phyloP scores from a whole-genome alignment of 2,329 filamentous ascomycete species.

The Fusarium irregulare region DNA sequence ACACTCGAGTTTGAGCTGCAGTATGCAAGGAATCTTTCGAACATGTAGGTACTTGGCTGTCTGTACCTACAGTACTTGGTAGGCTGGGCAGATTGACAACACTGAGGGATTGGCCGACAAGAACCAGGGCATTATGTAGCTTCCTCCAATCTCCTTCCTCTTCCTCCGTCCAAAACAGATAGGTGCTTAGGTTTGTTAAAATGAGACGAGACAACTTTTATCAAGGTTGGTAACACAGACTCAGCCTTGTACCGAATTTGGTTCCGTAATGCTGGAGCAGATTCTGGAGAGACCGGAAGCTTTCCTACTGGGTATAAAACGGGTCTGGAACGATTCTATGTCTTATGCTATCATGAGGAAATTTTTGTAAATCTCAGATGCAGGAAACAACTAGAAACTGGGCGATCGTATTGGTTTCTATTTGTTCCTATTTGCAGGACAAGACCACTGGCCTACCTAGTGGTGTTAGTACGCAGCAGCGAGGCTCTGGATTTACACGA shows the following conservation, averaged over 20 bases:
- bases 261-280: background rate
- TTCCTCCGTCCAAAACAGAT: conserved; percentile 16
- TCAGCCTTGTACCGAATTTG: conserved; percentile 31
- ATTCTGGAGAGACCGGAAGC: conserved; percentile 26
- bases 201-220: conserved; percentile 19
- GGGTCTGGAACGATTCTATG: conserved; percentile 7
- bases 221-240: conserved; percentile 30
- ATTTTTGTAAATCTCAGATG: background rate
- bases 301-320: conserved; percentile 31
- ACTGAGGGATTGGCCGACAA: conserved; percentile 38
- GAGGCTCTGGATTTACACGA: background rate
- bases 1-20: conserved; percentile 33
- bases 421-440: background rate
- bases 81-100: conserved; percentile 17
- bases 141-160: conserved; percentile 33
- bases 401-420: background rate
- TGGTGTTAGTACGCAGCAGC: background rate
- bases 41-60: conserved; percentile 10
- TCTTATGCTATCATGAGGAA: background rate
- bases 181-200: conserved; percentile 1
- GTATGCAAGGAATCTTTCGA: conserved; percentile 42
- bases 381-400: background rate
- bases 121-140: conserved; percentile 25
- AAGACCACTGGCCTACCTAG: background rate
- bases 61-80: conserved; percentile 8